Evolutionary conservation across 2,329 filamentous ascomycete genomes (phyloP).

Genomic region (Aspergillus latus): DNA sequence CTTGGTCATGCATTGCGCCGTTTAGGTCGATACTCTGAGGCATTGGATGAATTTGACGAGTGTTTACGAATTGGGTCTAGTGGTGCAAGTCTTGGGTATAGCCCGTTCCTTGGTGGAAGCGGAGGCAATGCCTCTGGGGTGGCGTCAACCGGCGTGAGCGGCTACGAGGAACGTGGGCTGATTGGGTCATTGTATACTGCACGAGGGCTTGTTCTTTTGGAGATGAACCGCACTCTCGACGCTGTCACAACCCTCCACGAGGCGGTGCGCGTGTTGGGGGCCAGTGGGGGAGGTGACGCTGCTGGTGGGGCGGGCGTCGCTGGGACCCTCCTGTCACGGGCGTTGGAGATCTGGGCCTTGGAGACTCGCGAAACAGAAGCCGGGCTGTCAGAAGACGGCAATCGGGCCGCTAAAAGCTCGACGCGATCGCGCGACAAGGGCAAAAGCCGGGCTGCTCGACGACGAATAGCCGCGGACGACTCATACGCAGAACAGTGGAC

Average conservation of each 20-base stretch:
- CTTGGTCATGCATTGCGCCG: constrained; percentile 84
- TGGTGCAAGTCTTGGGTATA: constrained; percentile 75
- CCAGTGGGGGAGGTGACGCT: constrained; percentile 47
- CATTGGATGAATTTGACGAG: constrained; percentile 79
- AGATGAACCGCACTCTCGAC: constrained; percentile 70
- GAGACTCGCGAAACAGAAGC: constrained; percentile 36
- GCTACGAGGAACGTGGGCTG: constrained; percentile 49
- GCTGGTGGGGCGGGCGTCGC: constrained; percentile 49
- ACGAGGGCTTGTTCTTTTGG: constrained; percentile 77
- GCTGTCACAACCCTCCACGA: constrained; percentile 83
- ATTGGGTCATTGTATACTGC: constrained; percentile 49
- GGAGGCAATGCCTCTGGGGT: constrained; percentile 36
- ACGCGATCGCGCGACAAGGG: constrained; percentile 31
- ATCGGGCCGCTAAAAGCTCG: constrained; percentile 21
- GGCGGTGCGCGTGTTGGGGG: constrained; percentile 48
- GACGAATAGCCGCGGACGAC: constrained; percentile 25
- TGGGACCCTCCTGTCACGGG: constrained; percentile 46
- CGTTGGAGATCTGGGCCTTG: constrained; percentile 48
- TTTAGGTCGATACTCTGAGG: constrained; percentile 65
- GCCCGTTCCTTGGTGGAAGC: constrained; percentile 56
- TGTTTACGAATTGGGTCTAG: constrained; percentile 75
- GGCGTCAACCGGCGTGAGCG: constrained; percentile 43
- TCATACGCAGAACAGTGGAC: constrained; percentile 36
- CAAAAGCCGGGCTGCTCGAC: constrained; percentile 27
- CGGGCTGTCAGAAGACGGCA: constrained; percentile 18